Evolutionary conservation across 2,329 filamentous ascomycete genomes (phyloP).

Genomic region (Grosmannia huntii): DNA sequence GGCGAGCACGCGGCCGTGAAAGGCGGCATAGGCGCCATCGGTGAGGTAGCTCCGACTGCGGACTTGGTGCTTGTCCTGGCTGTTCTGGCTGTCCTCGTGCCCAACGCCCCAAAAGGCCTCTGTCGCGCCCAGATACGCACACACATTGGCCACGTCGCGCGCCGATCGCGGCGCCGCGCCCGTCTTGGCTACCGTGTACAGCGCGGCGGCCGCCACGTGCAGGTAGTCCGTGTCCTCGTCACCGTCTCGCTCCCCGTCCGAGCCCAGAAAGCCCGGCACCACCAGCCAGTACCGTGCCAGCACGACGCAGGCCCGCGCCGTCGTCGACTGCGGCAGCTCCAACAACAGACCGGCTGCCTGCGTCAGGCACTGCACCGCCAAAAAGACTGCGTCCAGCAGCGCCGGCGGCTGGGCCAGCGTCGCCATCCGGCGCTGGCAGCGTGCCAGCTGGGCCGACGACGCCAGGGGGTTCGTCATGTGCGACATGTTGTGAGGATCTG

Average conservation of each 20-base stretch:
- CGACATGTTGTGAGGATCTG: constrained; percentile 36
- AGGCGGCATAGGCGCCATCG: constrained; percentile 57
- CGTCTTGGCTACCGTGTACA: constrained; percentile 76
- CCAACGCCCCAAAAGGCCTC: neutral
- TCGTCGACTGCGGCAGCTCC: constrained; percentile 70
- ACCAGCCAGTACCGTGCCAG: constrained; percentile 69
- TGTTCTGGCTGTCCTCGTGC: neutral
- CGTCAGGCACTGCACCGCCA: constrained; percentile 58
- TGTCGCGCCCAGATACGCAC: constrained; percentile 62
- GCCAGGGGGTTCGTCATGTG: constrained; percentile 61
- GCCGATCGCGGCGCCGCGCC: constrained; percentile 64
- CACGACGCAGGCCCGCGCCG: constrained; percentile 73
- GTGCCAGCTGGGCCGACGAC: constrained; percentile 55
- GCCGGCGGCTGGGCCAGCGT: constrained; percentile 50
- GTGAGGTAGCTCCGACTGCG: constrained; percentile 45
- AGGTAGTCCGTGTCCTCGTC: constrained; percentile 1
- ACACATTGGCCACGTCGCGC: constrained; percentile 73
- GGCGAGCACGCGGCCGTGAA: constrained; percentile 52
- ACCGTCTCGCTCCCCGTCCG: neutral
- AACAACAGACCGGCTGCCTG: constrained; percentile 73
- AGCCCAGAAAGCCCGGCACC: constrained; percentile 22
- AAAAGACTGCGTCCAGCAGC: constrained; percentile 59
- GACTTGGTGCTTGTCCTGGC: neutral
- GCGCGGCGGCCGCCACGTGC: constrained; percentile 61
- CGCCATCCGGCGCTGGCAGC: constrained; percentile 37